Evolutionary conservation across 2,329 filamentous ascomycete genomes (phyloP).

Genomic region (Dactylella cylindrospora): DNA sequence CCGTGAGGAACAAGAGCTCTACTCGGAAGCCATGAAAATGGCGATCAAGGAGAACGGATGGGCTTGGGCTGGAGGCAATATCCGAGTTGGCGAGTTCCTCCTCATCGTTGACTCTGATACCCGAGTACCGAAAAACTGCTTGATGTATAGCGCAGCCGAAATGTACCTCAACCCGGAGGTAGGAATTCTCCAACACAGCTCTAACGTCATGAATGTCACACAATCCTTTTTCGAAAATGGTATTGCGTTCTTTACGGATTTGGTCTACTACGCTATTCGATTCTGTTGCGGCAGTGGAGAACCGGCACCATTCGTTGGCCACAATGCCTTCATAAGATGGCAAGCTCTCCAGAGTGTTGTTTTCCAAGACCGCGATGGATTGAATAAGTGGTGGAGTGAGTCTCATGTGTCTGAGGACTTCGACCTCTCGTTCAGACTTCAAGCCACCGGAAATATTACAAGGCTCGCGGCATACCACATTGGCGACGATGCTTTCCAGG

Average conservation of each 20-base stretch:
- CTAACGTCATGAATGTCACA: slow-evolving; percentile 75
- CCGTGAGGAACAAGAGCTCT: slow-evolving; percentile 55
- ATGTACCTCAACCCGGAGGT: slow-evolving; percentile 71
- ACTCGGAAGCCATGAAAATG: slow-evolving; percentile 57
- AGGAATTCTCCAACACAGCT: slow-evolving; percentile 70
- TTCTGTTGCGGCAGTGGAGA: slow-evolving; percentile 72
- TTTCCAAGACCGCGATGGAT: slow-evolving; percentile 59
- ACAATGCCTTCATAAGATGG: slow-evolving; percentile 76
- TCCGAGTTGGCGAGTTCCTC: slow-evolving; percentile 65
- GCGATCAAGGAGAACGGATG: slow-evolving; percentile 59
- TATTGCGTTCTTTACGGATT: slow-evolving; percentile 76
- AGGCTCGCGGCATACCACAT: slow-evolving; percentile 69
- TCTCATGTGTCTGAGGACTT: slow-evolving; percentile 76
- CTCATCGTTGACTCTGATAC: slow-evolving; percentile 71
- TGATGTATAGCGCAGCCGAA: slow-evolving; percentile 69
- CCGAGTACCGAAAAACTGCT: slow-evolving; percentile 66
- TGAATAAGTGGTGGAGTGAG: slow-evolving; percentile 73
- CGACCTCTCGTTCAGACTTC: slow-evolving; percentile 71
- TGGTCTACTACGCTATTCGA: slow-evolving; percentile 72
- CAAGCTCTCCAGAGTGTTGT: slow-evolving; percentile 63
- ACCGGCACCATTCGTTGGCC: slow-evolving; percentile 73
- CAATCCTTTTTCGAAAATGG: slow-evolving; percentile 73
- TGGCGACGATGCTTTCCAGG: slow-evolving; percentile 64
- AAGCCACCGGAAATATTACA: slow-evolving; percentile 67
- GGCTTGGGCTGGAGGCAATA: slow-evolving; percentile 64